Evolutionary conservation across 768 basidiomycete genomes (phyloP).

Genomic region (Tylopilus plumbeoviolaceoides): DNA sequence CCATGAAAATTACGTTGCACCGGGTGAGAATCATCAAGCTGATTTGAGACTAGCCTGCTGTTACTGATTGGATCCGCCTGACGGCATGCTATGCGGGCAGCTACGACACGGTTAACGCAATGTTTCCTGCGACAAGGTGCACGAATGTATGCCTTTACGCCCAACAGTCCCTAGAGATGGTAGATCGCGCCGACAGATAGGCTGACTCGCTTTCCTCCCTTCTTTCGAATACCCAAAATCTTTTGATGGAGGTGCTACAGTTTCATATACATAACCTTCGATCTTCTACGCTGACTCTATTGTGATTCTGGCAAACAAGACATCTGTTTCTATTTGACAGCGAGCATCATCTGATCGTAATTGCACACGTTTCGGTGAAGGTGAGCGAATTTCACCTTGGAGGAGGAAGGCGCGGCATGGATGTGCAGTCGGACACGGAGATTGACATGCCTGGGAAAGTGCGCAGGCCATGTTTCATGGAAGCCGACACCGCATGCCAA

Average conservation of each 20-base stretch:
- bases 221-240: neutral
- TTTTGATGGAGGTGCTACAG: conserved; percentile 12
- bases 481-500: neutral
- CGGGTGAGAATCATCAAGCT: conserved; percentile 50
- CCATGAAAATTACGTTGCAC: conserved; percentile 70
- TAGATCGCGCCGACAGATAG: conserved; percentile 18
- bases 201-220: neutral
- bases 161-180: conserved; percentile 33
- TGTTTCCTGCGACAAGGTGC: conserved; percentile 57
- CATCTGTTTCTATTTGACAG: conserved; percentile 10
- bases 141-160: conserved; percentile 50
- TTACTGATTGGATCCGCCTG: conserved; percentile 14
- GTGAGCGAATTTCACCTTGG: neutral
- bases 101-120: conserved; percentile 50
- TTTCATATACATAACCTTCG: conserved; percentile 18
- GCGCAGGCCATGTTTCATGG: neutral
- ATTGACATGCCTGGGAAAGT: conserved; percentile 20
- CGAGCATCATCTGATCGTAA: conserved; percentile 16
- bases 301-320: conserved; percentile 11
- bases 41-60: conserved; percentile 13
- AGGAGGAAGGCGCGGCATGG: neutral
- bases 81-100: conserved; percentile 24
- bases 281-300: conserved; percentile 27
- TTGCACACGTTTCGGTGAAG: conserved; percentile 13
- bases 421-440: neutral